phyloP scores from a whole-genome alignment of 306 rosid species.

The Quercus cerris region DNA sequence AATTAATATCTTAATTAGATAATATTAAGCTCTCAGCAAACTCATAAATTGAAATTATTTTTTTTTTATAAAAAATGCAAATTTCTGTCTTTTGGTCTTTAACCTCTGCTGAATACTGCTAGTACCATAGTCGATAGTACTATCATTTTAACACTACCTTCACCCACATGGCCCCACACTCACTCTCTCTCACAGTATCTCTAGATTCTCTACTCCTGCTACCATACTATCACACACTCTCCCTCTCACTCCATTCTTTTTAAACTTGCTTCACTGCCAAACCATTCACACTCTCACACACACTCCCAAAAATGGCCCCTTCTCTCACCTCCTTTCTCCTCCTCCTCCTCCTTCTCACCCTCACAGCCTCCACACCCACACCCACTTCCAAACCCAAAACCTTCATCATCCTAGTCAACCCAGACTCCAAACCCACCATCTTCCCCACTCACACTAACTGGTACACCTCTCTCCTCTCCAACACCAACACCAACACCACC shows the following conservation, averaged over 20 bases:
- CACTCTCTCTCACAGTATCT: no score
- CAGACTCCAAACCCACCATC: conserved; percentile 65
- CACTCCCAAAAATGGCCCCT: conserved; percentile 34
- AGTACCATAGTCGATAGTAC: no score
- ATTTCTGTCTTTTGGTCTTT: no score
- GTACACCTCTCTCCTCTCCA: conserved; percentile 73
- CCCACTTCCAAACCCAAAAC: conserved; percentile 33
- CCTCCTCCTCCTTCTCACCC: conserved; percentile 7
- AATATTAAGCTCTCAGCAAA: no score
- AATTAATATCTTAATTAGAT: fast-evolving
- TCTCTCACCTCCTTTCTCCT: conserved; percentile 6
- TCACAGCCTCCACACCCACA: conserved; percentile 9
- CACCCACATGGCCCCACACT: no score
- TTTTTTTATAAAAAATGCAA: no score
- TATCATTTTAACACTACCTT: no score
- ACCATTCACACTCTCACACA: background rate
- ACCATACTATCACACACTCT: no score
- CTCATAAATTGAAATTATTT: no score
- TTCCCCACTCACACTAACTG: conserved; percentile 74
- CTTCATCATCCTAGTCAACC: conserved; percentile 70
- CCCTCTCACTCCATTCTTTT: conserved; percentile 16
- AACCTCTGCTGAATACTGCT: no score
- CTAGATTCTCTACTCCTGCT: no score
- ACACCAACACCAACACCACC: background rate
- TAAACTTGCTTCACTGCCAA: conserved; percentile 9